phyloP scores from a whole-genome alignment of 352 stramenopile species.

The Phytophthora capsici region DNA sequence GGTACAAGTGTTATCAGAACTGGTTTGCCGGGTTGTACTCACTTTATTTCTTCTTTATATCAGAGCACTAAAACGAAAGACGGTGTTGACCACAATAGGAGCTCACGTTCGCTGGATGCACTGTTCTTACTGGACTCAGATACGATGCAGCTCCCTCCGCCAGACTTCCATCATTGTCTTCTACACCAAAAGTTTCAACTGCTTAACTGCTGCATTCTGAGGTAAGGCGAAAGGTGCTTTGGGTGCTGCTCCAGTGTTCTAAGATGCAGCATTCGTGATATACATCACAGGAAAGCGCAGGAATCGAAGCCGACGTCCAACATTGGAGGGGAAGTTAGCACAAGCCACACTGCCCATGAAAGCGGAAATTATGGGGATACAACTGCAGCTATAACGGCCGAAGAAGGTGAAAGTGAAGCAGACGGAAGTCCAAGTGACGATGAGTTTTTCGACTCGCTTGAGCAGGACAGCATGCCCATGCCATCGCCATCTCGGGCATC shows the following conservation, averaged over 20 bases:
- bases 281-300: slow-evolving; percentile 33
- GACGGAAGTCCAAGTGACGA: slow-evolving; percentile 67
- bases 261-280: neutral
- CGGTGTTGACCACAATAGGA: slow-evolving; percentile 34
- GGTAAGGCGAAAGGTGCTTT: slow-evolving; percentile 25
- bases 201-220: slow-evolving; percentile 81
- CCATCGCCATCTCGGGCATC: slow-evolving; percentile 10
- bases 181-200: slow-evolving; percentile 85
- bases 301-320: slow-evolving; percentile 24
- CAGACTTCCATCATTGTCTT: slow-evolving; percentile 78
- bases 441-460: slow-evolving; percentile 84
- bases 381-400: neutral
- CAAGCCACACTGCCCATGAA: neutral
- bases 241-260: neutral
- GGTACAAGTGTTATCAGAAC: slow-evolving; percentile 36
- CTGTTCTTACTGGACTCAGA: slow-evolving; percentile 64
- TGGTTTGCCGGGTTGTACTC: neutral
- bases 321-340: slow-evolving; percentile 9
- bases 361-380: neutral
- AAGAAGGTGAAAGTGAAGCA: slow-evolving; percentile 26
- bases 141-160: slow-evolving; percentile 53
- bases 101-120: slow-evolving; percentile 48
- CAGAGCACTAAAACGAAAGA: slow-evolving; percentile 46
- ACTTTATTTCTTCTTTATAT: neutral
- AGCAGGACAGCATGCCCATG: slow-evolving; percentile 45